Evolutionary conservation across 1,139 yeast species (phyloP).

Genomic region (Lodderomyces parapsilosis): DNA sequence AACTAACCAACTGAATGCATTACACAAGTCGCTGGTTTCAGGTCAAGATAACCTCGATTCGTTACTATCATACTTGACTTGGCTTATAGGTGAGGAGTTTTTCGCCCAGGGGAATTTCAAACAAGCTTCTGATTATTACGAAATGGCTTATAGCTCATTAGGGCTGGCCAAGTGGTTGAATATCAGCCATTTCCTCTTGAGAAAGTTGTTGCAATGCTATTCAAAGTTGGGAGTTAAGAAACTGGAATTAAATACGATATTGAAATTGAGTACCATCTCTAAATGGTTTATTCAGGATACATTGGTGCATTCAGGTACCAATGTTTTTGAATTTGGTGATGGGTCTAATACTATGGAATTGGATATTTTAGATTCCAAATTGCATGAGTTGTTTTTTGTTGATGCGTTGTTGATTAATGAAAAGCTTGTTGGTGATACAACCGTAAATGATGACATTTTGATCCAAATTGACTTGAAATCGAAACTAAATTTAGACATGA

Average conservation of each 20-base stretch:
- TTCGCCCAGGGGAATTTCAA: slow-evolving; percentile 7
- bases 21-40: slow-evolving; percentile 8
- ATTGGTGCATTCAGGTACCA: slow-evolving; percentile 1
- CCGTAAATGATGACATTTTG: slow-evolving; percentile 19
- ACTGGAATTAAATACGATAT: slow-evolving; percentile 10
- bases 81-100: slow-evolving; percentile 50
- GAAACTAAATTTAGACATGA: slow-evolving; percentile 11
- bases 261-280: slow-evolving; percentile 13
- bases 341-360: slow-evolving; percentile 5
- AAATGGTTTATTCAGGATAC: neutral
- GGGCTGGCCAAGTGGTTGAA: slow-evolving; percentile 10
- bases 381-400: slow-evolving; percentile 14
- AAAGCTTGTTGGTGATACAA: slow-evolving; percentile 12
- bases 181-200: slow-evolving; percentile 12
- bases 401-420: slow-evolving; percentile 16
- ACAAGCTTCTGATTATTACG: slow-evolving; percentile 13
- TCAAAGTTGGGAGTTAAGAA: slow-evolving; percentile 4
- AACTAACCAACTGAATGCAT: slow-evolving; percentile 9
- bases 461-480: slow-evolving; percentile 20
- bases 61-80: slow-evolving; percentile 33
- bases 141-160: slow-evolving; percentile 12
- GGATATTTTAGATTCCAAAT: slow-evolving; percentile 11
- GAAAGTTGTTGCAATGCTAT: slow-evolving; percentile 15
- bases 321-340: slow-evolving; percentile 1
- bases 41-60: slow-evolving; percentile 11